phyloP scores from a whole-genome alignment of 495 filamentous ascomycete species.

The Xylaria cubensis region DNA sequence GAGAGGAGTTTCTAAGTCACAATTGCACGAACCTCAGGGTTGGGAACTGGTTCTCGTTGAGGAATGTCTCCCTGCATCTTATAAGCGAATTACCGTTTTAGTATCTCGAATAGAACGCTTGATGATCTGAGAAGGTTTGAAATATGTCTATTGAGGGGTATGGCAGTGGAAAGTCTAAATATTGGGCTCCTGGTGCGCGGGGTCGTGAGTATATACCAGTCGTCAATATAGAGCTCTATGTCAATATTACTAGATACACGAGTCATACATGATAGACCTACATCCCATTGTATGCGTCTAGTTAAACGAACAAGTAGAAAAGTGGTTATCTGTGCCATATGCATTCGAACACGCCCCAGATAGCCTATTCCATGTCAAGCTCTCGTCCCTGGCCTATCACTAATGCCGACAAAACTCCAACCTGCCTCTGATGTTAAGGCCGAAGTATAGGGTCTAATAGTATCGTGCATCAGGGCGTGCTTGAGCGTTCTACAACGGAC shows the following conservation, averaged over 20 bases:
- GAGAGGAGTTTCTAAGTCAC: neutral
- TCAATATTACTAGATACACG: neutral
- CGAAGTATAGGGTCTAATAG: neutral
- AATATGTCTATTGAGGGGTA: neutral
- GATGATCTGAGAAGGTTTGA: neutral
- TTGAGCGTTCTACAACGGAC: neutral
- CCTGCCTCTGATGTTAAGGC: neutral
- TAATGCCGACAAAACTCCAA: neutral
- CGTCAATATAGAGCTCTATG: neutral
- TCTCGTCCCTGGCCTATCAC: neutral
- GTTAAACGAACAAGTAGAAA: slow-evolving; percentile 1
- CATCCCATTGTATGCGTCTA: neutral
- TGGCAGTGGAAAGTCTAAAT: slow-evolving; percentile 8
- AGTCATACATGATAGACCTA: slow-evolving; percentile 2
- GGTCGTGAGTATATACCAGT: neutral
- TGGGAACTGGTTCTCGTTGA: slow-evolving; percentile 28
- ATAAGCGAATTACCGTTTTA: neutral
- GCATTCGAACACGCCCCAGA: neutral
- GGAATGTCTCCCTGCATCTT: slow-evolving; percentile 36
- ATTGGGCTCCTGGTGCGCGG: slow-evolving; percentile 1
- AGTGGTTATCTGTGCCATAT: neutral
- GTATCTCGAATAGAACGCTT: neutral
- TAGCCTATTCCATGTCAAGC: neutral
- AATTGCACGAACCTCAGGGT: slow-evolving; percentile 27
- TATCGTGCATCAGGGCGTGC: neutral